Base-by-base conservation (phyloP, 352 stramenopile genomes). In the Phytophthora litchii region DNA sequence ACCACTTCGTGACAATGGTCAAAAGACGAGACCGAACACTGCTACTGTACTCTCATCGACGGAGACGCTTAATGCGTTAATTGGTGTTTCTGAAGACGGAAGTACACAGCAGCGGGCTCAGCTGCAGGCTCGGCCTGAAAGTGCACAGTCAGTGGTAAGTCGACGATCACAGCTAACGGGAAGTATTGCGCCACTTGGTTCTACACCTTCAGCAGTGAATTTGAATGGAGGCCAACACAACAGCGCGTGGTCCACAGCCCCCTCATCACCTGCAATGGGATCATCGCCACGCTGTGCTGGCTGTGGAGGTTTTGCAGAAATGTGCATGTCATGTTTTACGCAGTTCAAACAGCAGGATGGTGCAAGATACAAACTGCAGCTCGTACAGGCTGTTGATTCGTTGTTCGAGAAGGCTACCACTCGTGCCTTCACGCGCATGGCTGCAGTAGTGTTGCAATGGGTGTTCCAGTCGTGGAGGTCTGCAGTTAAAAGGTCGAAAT, bases 251-350 rank as follows among this genome's bases (percentile, higher is more conserved):
- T 36, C 51, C 42, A n/a, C 16, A 29, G 3, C 57, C 12, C 19
- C 57, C 3, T 57, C 56, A 25, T 44, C 50, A 2, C 13, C 54
- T 2, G 62, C 55, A 12, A 27, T 27, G 5, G 23, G 23, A 27
- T 51, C 64, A 19, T 55, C 51, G 3, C 62, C 76, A 49, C 78
- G 83, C 9, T 92, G 83, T 27, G 59, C 63, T 23, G 83, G 83
- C 7, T 91, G 83, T 19, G 80, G 81, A 46, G 74, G 67, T 0
- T 80, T 74, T 36, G 81, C 83, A 14, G 83, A 92, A 50, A 77
- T 92, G 52, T 92, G 81, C 60, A 60, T 91, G 37, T 62, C 64
- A 5, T 92, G 83, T 59, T 85, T 92, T 23, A 82, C 80, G 17
- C 63, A 76, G 23, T 88, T 89, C 54, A 81, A 80, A 47, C 70